Conservation (phyloP, 2,329 filamentous ascomycete genomes). For the Ophiocordyceps unilateralis region DNA sequence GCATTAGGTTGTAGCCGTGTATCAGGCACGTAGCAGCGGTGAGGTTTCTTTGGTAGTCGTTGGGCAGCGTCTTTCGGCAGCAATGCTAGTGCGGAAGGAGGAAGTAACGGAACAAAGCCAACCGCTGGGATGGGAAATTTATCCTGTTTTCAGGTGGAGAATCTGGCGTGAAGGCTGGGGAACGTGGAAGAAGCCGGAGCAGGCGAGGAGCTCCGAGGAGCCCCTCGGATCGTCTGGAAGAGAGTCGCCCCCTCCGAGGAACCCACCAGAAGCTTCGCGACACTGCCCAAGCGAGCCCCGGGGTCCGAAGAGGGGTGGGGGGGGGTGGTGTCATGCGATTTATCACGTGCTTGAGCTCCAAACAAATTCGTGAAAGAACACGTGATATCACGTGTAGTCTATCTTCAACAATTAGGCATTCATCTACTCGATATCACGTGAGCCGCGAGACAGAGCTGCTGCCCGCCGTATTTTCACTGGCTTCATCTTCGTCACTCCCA, state of each 20-base stretch:
- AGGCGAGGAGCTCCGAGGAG: conserved; percentile 4
- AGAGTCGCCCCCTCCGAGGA: conserved; percentile 12
- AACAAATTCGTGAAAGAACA: no score
- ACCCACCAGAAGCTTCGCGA: conserved; percentile 13
- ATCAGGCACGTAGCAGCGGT: neutral
- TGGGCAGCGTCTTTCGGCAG: neutral
- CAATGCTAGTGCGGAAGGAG: no score
- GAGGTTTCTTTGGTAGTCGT: neutral
- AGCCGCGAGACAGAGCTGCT: no score
- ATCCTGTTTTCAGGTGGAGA: neutral
- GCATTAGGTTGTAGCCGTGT: neutral
- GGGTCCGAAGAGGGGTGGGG: conserved; percentile 2
- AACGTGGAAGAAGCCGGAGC: neutral
- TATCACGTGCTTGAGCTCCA: neutral
- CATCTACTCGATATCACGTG: neutral
- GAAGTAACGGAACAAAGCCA: no score
- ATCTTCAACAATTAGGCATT: no score
- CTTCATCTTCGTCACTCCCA: conserved; percentile 2
- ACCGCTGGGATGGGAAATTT: no score
- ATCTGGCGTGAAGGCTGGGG: neutral
- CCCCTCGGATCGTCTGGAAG: conserved; percentile 11
- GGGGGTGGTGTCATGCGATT: neutral
- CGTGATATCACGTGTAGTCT: no score
- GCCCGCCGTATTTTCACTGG: conserved; percentile 8
- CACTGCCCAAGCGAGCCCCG: conserved; percentile 12